A percentile compares a stretch with the other conserved stretches of the same genome.
phyloP scores from a whole-genome alignment of 2,329 filamentous ascomycete genomes.

The Hypoxylon sp. region DNA sequence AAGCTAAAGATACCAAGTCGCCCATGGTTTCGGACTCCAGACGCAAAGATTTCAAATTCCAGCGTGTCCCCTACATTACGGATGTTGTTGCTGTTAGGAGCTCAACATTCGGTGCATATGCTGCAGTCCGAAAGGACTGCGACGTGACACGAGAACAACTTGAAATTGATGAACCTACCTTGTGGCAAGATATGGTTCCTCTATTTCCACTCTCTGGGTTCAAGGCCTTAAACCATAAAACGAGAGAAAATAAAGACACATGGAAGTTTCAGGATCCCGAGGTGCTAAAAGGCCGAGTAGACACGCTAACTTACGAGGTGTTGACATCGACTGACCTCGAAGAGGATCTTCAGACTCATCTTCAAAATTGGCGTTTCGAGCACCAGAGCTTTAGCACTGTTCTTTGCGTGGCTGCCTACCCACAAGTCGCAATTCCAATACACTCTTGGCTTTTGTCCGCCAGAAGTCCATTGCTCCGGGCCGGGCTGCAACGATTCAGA shows the following conservation, averaged over 20 bases:
- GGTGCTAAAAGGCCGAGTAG: conserved; percentile 67
- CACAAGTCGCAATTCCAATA: conserved; percentile 80
- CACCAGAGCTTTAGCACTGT: conserved; percentile 62
- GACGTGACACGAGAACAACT: conserved; percentile 83
- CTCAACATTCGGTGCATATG: conserved; percentile 91
- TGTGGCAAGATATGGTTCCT: conserved; percentile 81
- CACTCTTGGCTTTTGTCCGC: conserved; percentile 86
- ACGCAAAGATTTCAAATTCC: conserved; percentile 94
- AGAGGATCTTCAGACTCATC: conserved; percentile 69
- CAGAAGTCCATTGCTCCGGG: conserved; percentile 78
- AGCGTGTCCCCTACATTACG: conserved; percentile 89
- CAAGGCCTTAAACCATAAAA: conserved; percentile 58
- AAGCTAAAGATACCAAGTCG: conserved; percentile 76
- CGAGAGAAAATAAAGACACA: conserved; percentile 58
- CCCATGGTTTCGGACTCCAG: conserved; percentile 66
- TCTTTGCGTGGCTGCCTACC: conserved; percentile 72
- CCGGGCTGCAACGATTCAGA: conserved; percentile 71
- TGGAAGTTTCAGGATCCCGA: conserved; percentile 60
- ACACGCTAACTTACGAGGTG: conserved; percentile 66
- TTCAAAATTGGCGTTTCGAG: conserved; percentile 59
- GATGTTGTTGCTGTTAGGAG: conserved; percentile 87
- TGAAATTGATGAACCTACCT: conserved; percentile 72
- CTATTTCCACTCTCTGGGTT: conserved; percentile 79
- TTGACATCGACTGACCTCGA: conserved; percentile 77
- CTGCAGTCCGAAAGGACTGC: conserved; percentile 86